Conservation (phyloP, 1,284 basidiomycete species). For the Phlebopus sp. region DNA sequence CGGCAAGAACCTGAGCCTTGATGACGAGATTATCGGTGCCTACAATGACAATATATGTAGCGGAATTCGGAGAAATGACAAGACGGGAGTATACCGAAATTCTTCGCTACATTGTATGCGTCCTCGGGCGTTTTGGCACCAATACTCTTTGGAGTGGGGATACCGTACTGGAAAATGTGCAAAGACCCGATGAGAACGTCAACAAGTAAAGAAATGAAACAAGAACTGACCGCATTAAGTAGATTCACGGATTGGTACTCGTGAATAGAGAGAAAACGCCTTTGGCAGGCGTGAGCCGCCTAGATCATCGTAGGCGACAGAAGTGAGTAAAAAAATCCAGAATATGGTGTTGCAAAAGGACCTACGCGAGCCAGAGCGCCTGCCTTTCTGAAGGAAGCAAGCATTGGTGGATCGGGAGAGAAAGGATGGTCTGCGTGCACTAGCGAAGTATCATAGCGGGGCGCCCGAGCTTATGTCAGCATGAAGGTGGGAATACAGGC, state of each 20-base stretch:
- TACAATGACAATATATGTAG: conserved; percentile 25
- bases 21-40: conserved; percentile 81
- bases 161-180: conserved; percentile 71
- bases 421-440: conserved; percentile 11
- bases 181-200: not conserved
- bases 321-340: not conserved
- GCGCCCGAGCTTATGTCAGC: conserved; percentile 24
- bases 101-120: conserved; percentile 85
- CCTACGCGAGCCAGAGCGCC: conserved; percentile 60
- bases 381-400: conserved; percentile 60
- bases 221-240: conserved; percentile 77
- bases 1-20: conserved; percentile 98
- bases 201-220: not conserved
- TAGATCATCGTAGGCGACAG: conserved; percentile 23
- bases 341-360: conserved; percentile 8
- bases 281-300: conserved; percentile 76
- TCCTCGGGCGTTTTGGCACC: conserved; percentile 88
- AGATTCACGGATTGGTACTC: conserved; percentile 97
- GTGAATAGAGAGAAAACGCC: conserved; percentile 94
- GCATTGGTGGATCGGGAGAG: conserved; percentile 43
- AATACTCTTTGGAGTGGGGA: conserved; percentile 92
- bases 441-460: conserved; percentile 6
- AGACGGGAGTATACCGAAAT: conserved; percentile 61
- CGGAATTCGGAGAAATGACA: conserved; percentile 10
- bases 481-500: conserved; percentile 2